Conservation (phyloP, 768 basidiomycete species). For the Dictyophora rubrovolvata region DNA sequence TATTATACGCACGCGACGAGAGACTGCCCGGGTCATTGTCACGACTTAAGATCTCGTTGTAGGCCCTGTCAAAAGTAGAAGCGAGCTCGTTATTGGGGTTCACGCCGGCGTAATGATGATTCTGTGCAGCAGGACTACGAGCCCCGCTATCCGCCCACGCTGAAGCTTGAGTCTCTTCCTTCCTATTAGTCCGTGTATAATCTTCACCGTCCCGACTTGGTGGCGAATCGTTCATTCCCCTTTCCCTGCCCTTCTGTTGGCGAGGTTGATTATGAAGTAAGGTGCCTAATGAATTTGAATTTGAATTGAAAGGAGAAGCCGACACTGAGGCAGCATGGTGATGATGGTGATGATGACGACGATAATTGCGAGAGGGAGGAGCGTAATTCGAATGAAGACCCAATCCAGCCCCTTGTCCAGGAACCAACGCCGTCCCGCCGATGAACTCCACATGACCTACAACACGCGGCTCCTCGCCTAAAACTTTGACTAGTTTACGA, state of each 20-base stretch:
- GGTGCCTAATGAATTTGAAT: background rate
- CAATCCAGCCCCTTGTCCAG: background rate
- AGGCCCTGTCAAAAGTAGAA: background rate
- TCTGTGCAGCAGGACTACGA: background rate
- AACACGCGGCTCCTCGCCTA: constrained; percentile 43
- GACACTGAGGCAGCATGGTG: constrained; percentile 13
- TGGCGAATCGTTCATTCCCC: background rate
- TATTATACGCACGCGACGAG: no score
- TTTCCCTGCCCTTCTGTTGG: background rate
- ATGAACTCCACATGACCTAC: constrained; percentile 28
- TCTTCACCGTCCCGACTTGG: background rate
- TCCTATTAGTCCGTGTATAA: background rate
- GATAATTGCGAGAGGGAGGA: background rate
- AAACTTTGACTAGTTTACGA: constrained; percentile 72
- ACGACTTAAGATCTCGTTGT: background rate
- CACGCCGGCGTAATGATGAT: background rate
- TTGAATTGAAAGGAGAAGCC: constrained; percentile 23
- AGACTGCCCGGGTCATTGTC: no score
- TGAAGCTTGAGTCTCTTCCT: no score
- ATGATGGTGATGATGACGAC: constrained; percentile 4
- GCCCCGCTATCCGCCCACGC: background rate
- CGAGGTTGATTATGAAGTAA: background rate
- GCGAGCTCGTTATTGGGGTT: background rate
- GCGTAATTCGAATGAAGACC: constrained; percentile 11
- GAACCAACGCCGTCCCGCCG: constrained; percentile 2